Base-by-base conservation (phyloP, 164 flowering plant species). In the Macadamia tetraphylla region DNA sequence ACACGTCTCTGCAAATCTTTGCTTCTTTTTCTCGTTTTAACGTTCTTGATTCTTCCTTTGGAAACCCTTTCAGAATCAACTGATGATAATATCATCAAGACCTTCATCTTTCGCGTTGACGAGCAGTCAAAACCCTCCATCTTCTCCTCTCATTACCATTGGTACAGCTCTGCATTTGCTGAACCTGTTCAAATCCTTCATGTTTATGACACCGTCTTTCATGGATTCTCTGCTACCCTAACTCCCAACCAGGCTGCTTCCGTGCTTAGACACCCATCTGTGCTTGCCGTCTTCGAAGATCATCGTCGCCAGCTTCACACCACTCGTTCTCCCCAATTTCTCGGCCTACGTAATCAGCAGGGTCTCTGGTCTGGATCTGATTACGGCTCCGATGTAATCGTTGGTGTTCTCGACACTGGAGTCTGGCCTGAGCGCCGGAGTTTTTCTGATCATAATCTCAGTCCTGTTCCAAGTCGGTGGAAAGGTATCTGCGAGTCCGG, bases 141-240 rank as follows among this genome's bases (percentile, higher is more conserved):
- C 60, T 93, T 91, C 84, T 89, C 94, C 6, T 79, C 97, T 6
- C 92, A 87, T 69, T 79, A 70, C 81, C 84, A 86, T 83, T 93
- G 98, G 98, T 94, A 94, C 81, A 31, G 84, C n/a, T 81, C 97
- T 48, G 79, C 86, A 67, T 85, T 88, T 78, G 71, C 86, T 44
- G 73, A 78, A 1, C 74, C 88, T 0, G 23, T 73, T 14, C 75
- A 66, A n/a, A 83, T 94, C 76, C 89, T 86, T 60, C 97, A 94
- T 73, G 71, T 80, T 0, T 94, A 94, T 76, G 83, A 82, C 81
- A 90, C 90, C 67, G 94, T 92, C 58, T 87, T 94, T 74, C 92
- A 87, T 46, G 99, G 99, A 67, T 94, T 92, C 85, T 92, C 99
- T 51, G 97, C 97, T 49, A 40, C 70, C 1, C 68, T 94, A 7